Percentiles rank a stretch among this genome's conserved stretches.
These are phyloP conservation scores for Parachaetomium inaequale DNA, from an alignment of 495 filamentous ascomycete genomes.

Conservation along the genomic window DNA sequence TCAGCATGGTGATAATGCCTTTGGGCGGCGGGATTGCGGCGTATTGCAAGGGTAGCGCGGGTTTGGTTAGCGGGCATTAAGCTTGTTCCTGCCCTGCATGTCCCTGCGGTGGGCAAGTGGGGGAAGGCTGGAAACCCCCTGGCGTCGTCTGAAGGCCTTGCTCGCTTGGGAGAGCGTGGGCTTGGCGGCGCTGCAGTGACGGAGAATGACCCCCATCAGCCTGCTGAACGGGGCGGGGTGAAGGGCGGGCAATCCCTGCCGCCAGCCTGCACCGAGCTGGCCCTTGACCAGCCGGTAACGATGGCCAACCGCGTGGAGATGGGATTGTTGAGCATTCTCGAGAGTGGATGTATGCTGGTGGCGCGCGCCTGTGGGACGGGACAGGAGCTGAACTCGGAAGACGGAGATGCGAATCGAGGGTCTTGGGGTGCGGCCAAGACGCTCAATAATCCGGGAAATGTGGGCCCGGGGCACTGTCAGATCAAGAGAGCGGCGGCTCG, in stretches of 20 bases:
- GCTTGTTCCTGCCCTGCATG: constrained; percentile 5
- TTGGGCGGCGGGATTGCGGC: background rate
- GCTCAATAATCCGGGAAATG: background rate
- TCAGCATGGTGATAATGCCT: background rate
- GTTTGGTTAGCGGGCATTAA: background rate
- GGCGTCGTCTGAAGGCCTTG: background rate
- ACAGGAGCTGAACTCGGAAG: constrained; percentile 3
- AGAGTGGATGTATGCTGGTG: background rate
- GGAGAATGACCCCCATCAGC: background rate
- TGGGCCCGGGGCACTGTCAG: background rate
- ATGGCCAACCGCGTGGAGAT: background rate
- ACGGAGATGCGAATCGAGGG: background rate
- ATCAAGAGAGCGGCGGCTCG: background rate
- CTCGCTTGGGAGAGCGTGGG: background rate
- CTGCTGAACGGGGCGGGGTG: no score
- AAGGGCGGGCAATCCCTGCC: background rate
- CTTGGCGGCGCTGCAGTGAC: background rate
- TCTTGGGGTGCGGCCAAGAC: background rate
- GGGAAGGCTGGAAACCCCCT: constrained; percentile 1
- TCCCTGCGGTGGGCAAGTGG: background rate
- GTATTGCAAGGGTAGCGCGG: background rate
- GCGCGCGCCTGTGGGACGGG: background rate
- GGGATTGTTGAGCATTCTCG: background rate
- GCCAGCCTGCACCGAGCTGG: background rate
- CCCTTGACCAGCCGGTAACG: background rate